Base-by-base conservation (phyloP, 202 grass and related monocot genomes). In the Zoysia matrella region DNA sequence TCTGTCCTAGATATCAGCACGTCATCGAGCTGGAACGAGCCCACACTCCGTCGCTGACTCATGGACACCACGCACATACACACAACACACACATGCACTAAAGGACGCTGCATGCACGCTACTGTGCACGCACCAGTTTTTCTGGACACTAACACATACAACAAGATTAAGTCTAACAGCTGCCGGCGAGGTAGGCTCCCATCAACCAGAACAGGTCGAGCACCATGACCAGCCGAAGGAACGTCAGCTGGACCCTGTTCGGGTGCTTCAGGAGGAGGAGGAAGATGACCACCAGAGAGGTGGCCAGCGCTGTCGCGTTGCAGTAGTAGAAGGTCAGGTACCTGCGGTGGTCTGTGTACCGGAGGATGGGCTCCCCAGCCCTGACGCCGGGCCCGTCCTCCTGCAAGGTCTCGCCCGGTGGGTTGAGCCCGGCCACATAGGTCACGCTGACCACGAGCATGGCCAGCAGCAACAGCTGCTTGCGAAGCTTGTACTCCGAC, bases 291-390 rank as follows among this genome's bases (percentile, higher is more conserved):
- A 30, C 22, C 22, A 30, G 22, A 30, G 22, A 30, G 22, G 22
- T 30, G 22, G 22, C 22, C 22, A 30, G 22, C 22, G 22, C 74
- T 4, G 68, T 62, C 4, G 78, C 78, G 45, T 87, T 87, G 52
- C 61, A 82, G 51, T 53, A 52, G 4, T 77, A 77, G 64, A 87
- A 87, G 12, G 56, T 15, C 42, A 54, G 16, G 62, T 82, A 87
- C 41, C 78, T 52, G 1, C 0, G 0, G 18, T 43, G 36, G 30
- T 55, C 11, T 3, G 40, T 75, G 62, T 71, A 72, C 5, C 60
- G 78, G 10, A 87, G 6, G 58, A 87, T 67, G 0, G 83, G 54
- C 0, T 41, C 71, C 18, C 83, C 83, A 7, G 82, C 82, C 45
- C 47, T 45, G 7, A 12, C 47, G 16, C 45, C 7, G 3, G 57